Percentiles rank a stretch among this genome's conserved stretches.
phyloP scores from a whole-genome alignment of 2,329 filamentous ascomycete species.

The Aspergillus fumigatiaffinis region DNA sequence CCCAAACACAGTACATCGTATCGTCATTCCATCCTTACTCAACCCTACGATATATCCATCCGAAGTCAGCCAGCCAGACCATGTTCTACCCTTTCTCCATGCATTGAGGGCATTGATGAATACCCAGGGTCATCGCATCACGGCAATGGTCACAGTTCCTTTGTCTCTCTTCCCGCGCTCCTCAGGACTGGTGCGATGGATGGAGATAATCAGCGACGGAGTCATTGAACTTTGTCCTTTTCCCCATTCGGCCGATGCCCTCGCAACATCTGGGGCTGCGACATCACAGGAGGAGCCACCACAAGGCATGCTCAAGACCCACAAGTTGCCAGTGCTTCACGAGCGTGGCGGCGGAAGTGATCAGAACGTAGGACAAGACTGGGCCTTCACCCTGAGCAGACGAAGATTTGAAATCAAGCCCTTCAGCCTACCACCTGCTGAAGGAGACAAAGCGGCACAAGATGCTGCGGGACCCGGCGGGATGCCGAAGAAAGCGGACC shows the following conservation, averaged over 20 bases:
- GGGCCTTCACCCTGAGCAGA: slow-evolving; percentile 85
- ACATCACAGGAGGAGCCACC: slow-evolving; percentile 67
- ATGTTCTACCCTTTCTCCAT: slow-evolving; percentile 78
- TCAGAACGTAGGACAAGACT: slow-evolving; percentile 70
- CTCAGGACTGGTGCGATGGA: slow-evolving; percentile 75
- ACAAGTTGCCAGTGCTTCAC: slow-evolving; percentile 77
- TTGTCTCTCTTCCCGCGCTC: slow-evolving; percentile 73
- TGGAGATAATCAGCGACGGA: slow-evolving; percentile 79
- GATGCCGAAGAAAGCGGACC: slow-evolving; percentile 60
- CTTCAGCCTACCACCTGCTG: slow-evolving; percentile 82
- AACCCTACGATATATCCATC: slow-evolving; percentile 81
- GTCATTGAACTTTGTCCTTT: slow-evolving; percentile 78
- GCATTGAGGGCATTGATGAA: slow-evolving; percentile 70
- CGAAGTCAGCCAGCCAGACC: slow-evolving; percentile 63
- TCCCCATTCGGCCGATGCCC: slow-evolving; percentile 56
- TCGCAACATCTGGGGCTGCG: slow-evolving; percentile 50
- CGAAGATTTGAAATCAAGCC: slow-evolving; percentile 80
- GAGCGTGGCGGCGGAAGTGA: slow-evolving; percentile 80
- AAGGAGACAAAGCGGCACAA: slow-evolving; percentile 66
- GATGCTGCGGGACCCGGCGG: slow-evolving; percentile 41
- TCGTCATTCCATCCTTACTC: slow-evolving; percentile 79
- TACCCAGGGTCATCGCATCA: slow-evolving; percentile 60
- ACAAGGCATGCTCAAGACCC: slow-evolving; percentile 80
- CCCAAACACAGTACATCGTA: slow-evolving; percentile 65
- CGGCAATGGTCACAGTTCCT: slow-evolving; percentile 72